A percentile compares a stretch with the other conserved stretches of the same genome.
phyloP scores from a whole-genome alignment of 768 basidiomycete genomes.

The Botryobasidium botryosum region DNA sequence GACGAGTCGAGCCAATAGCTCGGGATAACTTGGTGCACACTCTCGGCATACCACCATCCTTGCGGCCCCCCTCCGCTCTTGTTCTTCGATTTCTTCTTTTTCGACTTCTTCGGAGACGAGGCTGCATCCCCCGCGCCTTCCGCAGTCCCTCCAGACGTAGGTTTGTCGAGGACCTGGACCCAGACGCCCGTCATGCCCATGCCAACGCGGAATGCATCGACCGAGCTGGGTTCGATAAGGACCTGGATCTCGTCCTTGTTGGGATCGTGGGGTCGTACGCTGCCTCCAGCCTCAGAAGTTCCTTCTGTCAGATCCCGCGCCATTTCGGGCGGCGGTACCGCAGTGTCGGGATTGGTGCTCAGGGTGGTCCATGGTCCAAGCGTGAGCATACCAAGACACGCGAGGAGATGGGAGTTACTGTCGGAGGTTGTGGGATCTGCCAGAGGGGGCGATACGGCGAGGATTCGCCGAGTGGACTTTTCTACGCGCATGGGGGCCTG shows the following conservation, averaged over 20 bases:
- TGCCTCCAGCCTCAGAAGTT: conserved; percentile 4
- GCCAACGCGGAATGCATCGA: conserved; percentile 30
- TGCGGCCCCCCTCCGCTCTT: neutral
- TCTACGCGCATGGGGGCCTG: conserved; percentile 53
- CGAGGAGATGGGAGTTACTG: conserved; percentile 33
- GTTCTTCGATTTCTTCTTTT: neutral
- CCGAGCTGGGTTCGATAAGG: conserved; percentile 31
- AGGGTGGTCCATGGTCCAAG: conserved; percentile 38
- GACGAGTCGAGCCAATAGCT: neutral
- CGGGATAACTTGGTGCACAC: neutral
- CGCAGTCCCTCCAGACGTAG: neutral
- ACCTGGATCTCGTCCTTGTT: conserved; percentile 41
- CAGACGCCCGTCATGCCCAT: conserved; percentile 50
- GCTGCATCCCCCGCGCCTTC: neutral
- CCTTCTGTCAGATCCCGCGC: conserved; percentile 15
- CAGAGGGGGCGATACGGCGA: conserved; percentile 27
- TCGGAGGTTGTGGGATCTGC: conserved; percentile 13
- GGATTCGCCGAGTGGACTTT: conserved; percentile 41
- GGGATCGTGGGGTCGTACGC: conserved; percentile 19
- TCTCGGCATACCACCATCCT: conserved; percentile 1
- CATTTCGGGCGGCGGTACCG: conserved; percentile 21
- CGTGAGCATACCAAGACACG: conserved; percentile 31
- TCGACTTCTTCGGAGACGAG: neutral
- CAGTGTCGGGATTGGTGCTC: conserved; percentile 23
- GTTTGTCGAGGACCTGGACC: conserved; percentile 40